These are phyloP conservation scores for Penicillium argentinense DNA, from an alignment of 495 filamentous ascomycete genomes.

Conservation along the genomic window DNA sequence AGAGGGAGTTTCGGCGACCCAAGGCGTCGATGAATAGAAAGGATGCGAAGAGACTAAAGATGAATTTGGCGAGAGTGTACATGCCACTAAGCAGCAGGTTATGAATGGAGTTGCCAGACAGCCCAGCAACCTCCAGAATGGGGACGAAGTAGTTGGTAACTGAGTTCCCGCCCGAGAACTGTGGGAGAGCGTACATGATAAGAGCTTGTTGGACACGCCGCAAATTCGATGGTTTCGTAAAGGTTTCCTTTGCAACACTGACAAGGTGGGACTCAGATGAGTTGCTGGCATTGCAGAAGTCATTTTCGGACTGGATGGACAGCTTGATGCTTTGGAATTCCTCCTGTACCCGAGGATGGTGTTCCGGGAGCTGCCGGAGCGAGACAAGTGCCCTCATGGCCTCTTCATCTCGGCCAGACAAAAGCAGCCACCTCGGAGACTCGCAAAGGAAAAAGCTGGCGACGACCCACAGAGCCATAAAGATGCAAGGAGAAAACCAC, in stretches of 20 bases:
- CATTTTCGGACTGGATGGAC: constrained; percentile 17
- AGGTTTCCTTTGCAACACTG: constrained; percentile 18
- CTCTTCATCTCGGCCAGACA: constrained; percentile 24
- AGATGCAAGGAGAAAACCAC: constrained; percentile 13
- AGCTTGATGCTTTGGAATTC: constrained; percentile 29
- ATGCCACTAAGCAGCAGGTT: constrained; percentile 21
- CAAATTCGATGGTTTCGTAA: constrained; percentile 12
- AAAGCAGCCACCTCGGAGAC: constrained; percentile 34
- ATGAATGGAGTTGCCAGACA: neutral
- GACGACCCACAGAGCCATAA: constrained; percentile 9
- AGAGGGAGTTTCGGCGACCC: constrained; percentile 15
- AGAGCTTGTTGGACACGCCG: constrained; percentile 24
- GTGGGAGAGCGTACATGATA: constrained; percentile 23
- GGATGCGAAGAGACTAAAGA: constrained; percentile 25
- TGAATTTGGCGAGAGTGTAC: constrained; percentile 27
- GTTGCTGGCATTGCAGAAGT: too few relatives aligned
- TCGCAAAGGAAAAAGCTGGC: constrained; percentile 32
- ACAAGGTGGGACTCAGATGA: too few relatives aligned
- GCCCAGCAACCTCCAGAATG: constrained; percentile 8
- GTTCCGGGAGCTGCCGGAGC: constrained; percentile 24
- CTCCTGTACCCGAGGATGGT: constrained; percentile 19
- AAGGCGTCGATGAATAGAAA: constrained; percentile 21
- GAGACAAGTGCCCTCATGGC: constrained; percentile 23
- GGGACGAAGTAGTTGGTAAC: constrained; percentile 23
- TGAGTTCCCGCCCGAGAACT: constrained; percentile 28